Percentiles rank a stretch among this genome's conserved stretches.
Evolutionary conservation across 345 rosid species (phyloP).

Genomic region (Moricandia moricandioides): DNA sequence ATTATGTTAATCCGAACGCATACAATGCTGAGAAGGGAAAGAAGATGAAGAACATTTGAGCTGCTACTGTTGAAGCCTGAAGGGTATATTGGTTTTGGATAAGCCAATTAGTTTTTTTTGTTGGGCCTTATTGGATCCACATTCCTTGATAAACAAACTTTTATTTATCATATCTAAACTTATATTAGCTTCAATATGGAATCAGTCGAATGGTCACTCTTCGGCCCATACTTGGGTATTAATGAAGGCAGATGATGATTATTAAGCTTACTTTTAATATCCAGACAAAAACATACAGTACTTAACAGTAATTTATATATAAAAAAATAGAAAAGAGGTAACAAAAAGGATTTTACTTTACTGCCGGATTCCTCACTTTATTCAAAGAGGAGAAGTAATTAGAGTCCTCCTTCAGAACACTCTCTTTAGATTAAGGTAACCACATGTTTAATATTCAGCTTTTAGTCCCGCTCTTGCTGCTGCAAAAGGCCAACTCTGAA

Average conservation of each 20-base stretch:
- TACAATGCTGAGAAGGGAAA: not conserved
- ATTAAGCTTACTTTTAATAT: not conserved
- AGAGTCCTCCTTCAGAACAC: not conserved
- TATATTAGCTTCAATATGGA: too few species aligned
- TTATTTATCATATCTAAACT: too few species aligned
- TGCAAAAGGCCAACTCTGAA: conserved; percentile 65
- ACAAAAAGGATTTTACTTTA: too few species aligned
- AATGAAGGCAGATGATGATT: not conserved
- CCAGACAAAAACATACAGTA: not conserved
- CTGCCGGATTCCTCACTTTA: not conserved
- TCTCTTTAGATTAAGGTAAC: not conserved
- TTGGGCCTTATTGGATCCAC: conserved; percentile 6
- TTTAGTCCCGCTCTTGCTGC: not conserved
- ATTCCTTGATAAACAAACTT: not conserved
- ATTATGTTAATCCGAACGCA: conserved; percentile 3
- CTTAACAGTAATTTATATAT: not conserved
- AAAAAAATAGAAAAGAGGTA: too few species aligned
- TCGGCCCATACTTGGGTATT: not conserved
- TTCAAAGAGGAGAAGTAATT: not conserved
- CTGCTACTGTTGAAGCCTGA: conserved; percentile 1
- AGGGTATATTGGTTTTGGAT: not conserved
- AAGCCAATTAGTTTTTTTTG: not conserved
- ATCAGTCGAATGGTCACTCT: not conserved
- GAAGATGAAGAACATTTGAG: not conserved
- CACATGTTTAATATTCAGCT: conserved; percentile 15